phyloP scores from a whole-genome alignment of 2,329 filamentous ascomycete genomes.

The Fusarium sp. region DNA sequence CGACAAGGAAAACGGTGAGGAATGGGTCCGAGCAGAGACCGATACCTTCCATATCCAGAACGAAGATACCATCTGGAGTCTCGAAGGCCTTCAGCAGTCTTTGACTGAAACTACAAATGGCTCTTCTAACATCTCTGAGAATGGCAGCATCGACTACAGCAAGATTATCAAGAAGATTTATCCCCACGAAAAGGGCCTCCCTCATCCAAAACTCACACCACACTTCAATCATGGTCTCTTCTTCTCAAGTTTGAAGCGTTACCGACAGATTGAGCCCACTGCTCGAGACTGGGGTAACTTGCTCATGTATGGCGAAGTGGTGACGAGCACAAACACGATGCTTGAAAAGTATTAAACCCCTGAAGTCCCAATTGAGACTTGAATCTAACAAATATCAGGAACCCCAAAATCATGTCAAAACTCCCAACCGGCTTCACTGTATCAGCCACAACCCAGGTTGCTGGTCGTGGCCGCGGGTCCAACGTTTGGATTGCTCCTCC shows the following conservation, averaged over 20 bases:
- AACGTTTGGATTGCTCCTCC: slow-evolving; percentile 97
- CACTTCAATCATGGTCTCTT: slow-evolving; percentile 88
- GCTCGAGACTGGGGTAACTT: slow-evolving; percentile 80
- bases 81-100: slow-evolving; percentile 68
- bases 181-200: slow-evolving; percentile 77
- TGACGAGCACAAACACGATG: slow-evolving; percentile 94
- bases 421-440: slow-evolving; percentile 90
- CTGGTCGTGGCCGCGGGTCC: slow-evolving; percentile 87
- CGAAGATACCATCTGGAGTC: slow-evolving; percentile 71
- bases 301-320: slow-evolving; percentile 89
- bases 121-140: slow-evolving; percentile 48
- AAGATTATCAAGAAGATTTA: slow-evolving; percentile 81
- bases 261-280: slow-evolving; percentile 70
- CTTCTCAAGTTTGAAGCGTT: slow-evolving; percentile 79
- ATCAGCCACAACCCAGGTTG: slow-evolving; percentile 88
- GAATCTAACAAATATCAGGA: slow-evolving; percentile 64
- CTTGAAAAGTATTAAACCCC: slow-evolving; percentile 79
- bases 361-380: rapidly evolving
- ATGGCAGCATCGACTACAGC: slow-evolving; percentile 80
- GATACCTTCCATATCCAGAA: slow-evolving; percentile 87
- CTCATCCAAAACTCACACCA: slow-evolving; percentile 81
- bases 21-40: slow-evolving; percentile 83
- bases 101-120: slow-evolving; percentile 56
- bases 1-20: slow-evolving; percentile 73
- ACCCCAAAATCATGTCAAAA: slow-evolving; percentile 80